Conservation (phyloP, 495 filamentous ascomycete species). For the Neurospora terricola region DNA sequence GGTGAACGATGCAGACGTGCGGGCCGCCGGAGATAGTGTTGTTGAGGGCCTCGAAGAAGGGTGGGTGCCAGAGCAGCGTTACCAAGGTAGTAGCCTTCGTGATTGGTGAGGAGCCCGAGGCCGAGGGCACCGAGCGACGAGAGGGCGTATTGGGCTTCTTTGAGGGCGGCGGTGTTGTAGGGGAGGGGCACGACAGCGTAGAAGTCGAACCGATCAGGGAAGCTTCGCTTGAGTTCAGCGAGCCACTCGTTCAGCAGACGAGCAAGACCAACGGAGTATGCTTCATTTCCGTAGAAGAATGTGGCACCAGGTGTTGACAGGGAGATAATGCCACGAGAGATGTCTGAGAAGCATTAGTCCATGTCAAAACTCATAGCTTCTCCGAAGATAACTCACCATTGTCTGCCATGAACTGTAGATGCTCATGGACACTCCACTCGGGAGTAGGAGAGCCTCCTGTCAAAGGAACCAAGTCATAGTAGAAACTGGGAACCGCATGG, state of each 20-base stretch:
- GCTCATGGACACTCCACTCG: background rate
- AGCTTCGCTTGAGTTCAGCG: background rate
- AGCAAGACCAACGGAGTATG: background rate
- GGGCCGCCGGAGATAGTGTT: background rate
- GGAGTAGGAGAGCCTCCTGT: background rate
- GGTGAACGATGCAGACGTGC: background rate
- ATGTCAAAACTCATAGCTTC: background rate
- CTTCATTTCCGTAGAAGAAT: background rate
- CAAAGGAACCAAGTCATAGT: background rate
- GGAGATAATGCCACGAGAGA: background rate
- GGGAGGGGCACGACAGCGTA: slow-evolving; percentile 2
- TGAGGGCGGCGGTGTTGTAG: background rate
- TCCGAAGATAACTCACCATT: background rate
- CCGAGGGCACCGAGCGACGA: background rate
- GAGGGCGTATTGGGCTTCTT: slow-evolving; percentile 4
- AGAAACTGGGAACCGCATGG: slow-evolving; percentile 1
- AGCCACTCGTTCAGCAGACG: slow-evolving; percentile 5
- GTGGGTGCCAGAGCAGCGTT: slow-evolving; percentile 1
- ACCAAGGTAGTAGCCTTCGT: slow-evolving; percentile 3
- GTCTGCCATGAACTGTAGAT: slow-evolving; percentile 1
- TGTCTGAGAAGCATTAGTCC: background rate
- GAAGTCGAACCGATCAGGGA: slow-evolving; percentile 1
- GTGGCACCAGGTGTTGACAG: background rate
- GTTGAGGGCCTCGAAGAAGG: slow-evolving; percentile 2
- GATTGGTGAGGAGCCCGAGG: slow-evolving; percentile 1